Evolutionary conservation across 768 basidiomycete species (phyloP).

Genomic region (Serendipita sp.): DNA sequence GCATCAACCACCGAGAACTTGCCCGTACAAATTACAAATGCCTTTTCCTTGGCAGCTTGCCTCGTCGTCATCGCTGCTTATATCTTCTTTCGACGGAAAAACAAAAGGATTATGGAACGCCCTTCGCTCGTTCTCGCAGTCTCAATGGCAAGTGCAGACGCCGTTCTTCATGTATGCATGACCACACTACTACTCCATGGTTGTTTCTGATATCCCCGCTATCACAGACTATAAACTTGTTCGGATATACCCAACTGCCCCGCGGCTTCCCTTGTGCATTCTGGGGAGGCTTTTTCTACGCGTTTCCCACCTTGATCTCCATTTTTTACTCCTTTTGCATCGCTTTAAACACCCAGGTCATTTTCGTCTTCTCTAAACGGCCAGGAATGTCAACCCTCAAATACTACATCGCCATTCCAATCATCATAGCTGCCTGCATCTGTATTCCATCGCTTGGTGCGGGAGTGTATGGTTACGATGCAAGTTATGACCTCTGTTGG

Average conservation of each 20-base stretch:
- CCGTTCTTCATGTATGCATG: constrained; percentile 8
- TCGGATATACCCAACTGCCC: constrained; percentile 7
- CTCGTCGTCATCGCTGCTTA: constrained; percentile 7
- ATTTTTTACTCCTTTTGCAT: constrained; percentile 9
- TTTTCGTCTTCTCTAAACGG: constrained; percentile 10
- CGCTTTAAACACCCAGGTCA: constrained; percentile 6
- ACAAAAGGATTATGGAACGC: constrained; percentile 9
- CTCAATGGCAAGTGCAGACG: constrained; percentile 8
- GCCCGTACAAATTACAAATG: background rate
- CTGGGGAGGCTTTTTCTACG: constrained; percentile 9
- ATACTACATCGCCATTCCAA: constrained; percentile 7
- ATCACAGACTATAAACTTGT: constrained; percentile 7
- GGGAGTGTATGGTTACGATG: constrained; percentile 8
- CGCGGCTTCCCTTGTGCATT: constrained; percentile 2
- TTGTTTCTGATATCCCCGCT: background rate
- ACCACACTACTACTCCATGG: background rate
- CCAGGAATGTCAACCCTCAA: constrained; percentile 5
- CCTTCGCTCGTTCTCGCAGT: constrained; percentile 9
- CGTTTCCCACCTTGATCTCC: constrained; percentile 2
- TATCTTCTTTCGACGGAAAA: background rate
- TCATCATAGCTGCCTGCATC: constrained; percentile 2
- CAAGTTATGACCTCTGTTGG: constrained; percentile 8
- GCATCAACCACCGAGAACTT: background rate
- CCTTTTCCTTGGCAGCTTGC: constrained; percentile 3
- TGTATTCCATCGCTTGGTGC: constrained; percentile 6